Base-by-base conservation (phyloP, 345 rosid genomes). In the Eucalyptus virginea region DNA sequence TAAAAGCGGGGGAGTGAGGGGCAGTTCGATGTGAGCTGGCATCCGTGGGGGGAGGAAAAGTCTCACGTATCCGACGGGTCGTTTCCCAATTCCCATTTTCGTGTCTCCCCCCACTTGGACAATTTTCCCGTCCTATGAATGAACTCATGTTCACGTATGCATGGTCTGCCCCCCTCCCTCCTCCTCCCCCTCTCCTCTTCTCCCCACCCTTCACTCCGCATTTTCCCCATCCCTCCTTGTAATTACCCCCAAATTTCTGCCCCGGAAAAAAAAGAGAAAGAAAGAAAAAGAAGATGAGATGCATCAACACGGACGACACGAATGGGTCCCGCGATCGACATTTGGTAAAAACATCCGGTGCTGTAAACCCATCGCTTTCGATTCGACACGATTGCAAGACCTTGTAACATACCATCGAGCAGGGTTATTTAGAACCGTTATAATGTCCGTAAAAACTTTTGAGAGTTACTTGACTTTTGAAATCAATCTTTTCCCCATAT, bases 21-120 rank as follows among this genome's bases (percentile, higher is more conserved):
- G 86, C 89, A 88, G 67, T 88, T 48, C 47, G 42, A 81, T 77
- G 52, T 48, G 80, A 88, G 89, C 86, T 88, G 89, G 89, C 86
- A 87, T 56, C 62, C 30, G 58, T 52, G 58, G 5, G 58, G 54
- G 56, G 62, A 23, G 13, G 62, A 26, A 77, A 56, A 90, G 87
- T 37, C 83, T 77, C 28, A 11, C 83, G 28, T 21, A 77, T 37
- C 9, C 28, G 28, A 77, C 83, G 83, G 83, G 47, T 77, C 45
- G 83, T 19, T 72, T 56, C 23, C 81, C 7, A 72, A 10, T 34
- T 34, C 81, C 81, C 81, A 72, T 72, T 34, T 34, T 72, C 45
- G 81, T 72, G 83, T 37, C 83, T 37, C 28, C 81, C 44, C 26
- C 15, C 26, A 9, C 81, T 69, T 34, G 4, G 37, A 34, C 81